Evolutionary conservation across 768 basidiomycete species (phyloP).

Genomic region (Mycena belliarum): DNA sequence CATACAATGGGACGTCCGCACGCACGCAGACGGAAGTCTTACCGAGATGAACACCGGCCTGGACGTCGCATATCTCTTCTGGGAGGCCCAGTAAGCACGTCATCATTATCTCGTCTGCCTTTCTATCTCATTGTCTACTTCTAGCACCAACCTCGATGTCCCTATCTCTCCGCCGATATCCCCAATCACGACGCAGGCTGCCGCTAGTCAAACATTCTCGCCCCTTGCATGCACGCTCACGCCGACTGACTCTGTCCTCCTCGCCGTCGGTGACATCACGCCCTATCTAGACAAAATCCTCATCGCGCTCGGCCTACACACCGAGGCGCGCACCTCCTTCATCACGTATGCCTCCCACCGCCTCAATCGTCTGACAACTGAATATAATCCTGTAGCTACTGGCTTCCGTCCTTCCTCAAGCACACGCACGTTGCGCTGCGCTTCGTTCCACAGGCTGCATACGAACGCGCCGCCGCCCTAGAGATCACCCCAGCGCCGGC

Average conservation of each 20-base stretch:
- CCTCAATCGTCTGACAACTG: too few relatives aligned
- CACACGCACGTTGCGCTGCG: conserved; percentile 44
- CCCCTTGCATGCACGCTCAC: conserved; percentile 17
- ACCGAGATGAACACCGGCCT: conserved; percentile 21
- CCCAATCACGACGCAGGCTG: not conserved
- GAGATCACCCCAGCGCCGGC: conserved; percentile 41
- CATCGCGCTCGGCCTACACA: conserved; percentile 37
- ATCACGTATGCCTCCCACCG: conserved; percentile 36
- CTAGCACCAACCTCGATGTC: conserved; percentile 2
- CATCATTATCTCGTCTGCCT: not conserved
- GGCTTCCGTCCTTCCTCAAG: conserved; percentile 44
- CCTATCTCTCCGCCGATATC: not conserved
- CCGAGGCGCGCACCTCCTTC: conserved; percentile 46
- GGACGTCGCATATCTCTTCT: conserved; percentile 28
- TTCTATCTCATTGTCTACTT: too few relatives aligned
- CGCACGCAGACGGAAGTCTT: conserved; percentile 20
- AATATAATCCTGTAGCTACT: conserved; percentile 32
- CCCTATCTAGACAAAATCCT: conserved; percentile 38
- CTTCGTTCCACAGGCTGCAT: conserved; percentile 45
- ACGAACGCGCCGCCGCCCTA: conserved; percentile 41
- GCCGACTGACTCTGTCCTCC: conserved; percentile 31
- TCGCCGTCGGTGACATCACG: conserved; percentile 31
- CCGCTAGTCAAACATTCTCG: not conserved
- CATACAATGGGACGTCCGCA: conserved; percentile 33
- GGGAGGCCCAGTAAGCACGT: conserved; percentile 29